phyloP scores from a whole-genome alignment of 1,284 basidiomycete genomes.

The Entoloma clypeatum region DNA sequence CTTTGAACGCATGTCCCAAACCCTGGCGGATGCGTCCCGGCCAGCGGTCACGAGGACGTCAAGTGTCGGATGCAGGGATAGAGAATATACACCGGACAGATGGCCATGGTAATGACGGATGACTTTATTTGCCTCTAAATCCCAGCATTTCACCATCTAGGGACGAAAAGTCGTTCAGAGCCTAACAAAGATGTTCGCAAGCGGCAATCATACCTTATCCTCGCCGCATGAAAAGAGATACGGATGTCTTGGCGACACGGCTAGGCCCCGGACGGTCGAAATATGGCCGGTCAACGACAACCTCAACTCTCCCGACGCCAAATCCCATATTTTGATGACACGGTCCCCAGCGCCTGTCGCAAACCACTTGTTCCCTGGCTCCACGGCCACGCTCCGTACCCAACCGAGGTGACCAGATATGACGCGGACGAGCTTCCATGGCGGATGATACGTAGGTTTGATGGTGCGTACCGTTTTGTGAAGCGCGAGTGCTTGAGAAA shows the following conservation, averaged over 20 bases:
- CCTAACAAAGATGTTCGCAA: background rate
- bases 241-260: slow-evolving; percentile 89
- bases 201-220: slow-evolving; percentile 69
- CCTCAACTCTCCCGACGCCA: slow-evolving; percentile 94
- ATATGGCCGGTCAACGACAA: slow-evolving; percentile 97
- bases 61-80: slow-evolving; percentile 91
- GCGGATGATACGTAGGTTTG: slow-evolving; percentile 93
- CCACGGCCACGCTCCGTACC: slow-evolving; percentile 95
- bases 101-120: slow-evolving; percentile 98
- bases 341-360: slow-evolving; percentile 97
- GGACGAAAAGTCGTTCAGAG: slow-evolving; percentile 6
- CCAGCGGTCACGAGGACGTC: slow-evolving; percentile 95
- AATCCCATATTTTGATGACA: slow-evolving; percentile 99
- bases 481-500: slow-evolving; percentile 83
- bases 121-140: slow-evolving; percentile 97
- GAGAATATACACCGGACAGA: slow-evolving; percentile 90
- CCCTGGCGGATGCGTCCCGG: slow-evolving; percentile 91
- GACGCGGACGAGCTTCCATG: slow-evolving; percentile 95
- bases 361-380: slow-evolving; percentile 99
- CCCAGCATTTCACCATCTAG: slow-evolving; percentile 99
- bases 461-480: slow-evolving; percentile 90
- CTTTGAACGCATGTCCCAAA: slow-evolving; percentile 99
- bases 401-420: slow-evolving; percentile 98
- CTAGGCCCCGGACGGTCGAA: slow-evolving; percentile 92
- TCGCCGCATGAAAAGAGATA: slow-evolving; percentile 98